These are phyloP conservation scores for Pelargonium myrrhifolium DNA, from an alignment of 441 rosid species.

Conservation along the genomic window DNA sequence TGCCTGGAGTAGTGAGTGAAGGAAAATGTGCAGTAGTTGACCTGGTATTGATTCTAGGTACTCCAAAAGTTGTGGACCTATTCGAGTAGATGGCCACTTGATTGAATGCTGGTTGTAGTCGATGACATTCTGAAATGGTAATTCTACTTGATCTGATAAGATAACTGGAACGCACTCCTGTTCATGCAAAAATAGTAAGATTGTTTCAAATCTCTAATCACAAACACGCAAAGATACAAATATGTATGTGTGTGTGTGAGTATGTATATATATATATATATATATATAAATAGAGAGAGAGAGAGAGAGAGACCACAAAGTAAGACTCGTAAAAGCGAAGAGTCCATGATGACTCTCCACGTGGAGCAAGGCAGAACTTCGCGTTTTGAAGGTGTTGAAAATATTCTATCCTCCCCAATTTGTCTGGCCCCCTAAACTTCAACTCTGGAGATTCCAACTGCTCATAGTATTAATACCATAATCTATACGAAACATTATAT, in stretches of 20 bases:
- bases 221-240: not conserved
- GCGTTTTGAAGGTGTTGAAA: constrained; percentile 85
- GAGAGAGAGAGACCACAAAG: constrained; percentile 63
- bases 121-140: constrained; percentile 82
- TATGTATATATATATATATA: too few relatives aligned
- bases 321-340: constrained; percentile 89
- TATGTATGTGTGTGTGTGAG: too few relatives aligned
- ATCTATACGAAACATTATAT: not conserved
- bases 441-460: constrained; percentile 96
- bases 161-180: constrained; percentile 97
- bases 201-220: not conserved
- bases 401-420: constrained; percentile 68
- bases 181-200: constrained; percentile 14
- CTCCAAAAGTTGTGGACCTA: constrained; percentile 66
- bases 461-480: constrained; percentile 30
- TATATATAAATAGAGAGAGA: constrained; percentile 7
- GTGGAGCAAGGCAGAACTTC: constrained; percentile 92
- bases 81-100: constrained; percentile 81
- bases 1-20: not conserved
- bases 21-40: constrained; percentile 15
- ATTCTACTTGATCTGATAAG: constrained; percentile 76
- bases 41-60: constrained; percentile 88
- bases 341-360: constrained; percentile 97
- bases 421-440: constrained; percentile 77
- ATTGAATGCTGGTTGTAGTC: constrained; percentile 74